Evolutionary conservation across 2,329 filamentous ascomycete genomes (phyloP).

Genomic region (Trichoderma atroviride): DNA sequence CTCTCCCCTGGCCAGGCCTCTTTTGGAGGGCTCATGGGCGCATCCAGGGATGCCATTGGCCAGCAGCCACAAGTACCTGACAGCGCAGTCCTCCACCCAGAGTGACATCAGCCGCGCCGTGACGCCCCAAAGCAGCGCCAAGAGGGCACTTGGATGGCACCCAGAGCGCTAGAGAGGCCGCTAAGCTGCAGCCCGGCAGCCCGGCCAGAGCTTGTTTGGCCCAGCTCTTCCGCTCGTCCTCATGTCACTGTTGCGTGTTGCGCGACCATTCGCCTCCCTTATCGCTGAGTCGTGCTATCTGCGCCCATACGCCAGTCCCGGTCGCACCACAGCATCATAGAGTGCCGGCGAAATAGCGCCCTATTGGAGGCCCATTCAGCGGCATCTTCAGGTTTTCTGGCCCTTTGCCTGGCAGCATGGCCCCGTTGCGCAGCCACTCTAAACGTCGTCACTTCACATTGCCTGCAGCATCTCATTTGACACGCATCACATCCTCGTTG

Average conservation of each 20-base stretch:
- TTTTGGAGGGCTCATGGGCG: constrained; percentile 21
- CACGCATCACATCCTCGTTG: neutral
- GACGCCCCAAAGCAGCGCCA: neutral
- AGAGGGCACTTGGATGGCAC: neutral
- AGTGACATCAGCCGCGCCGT: constrained; percentile 13
- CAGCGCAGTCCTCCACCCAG: constrained; percentile 4
- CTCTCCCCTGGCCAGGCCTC: constrained; percentile 3
- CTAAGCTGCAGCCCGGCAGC: neutral
- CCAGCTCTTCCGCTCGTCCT: constrained; percentile 15
- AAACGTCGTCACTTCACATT: neutral
- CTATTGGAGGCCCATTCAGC: neutral
- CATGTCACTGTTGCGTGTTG: constrained; percentile 23
- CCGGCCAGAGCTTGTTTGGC: constrained; percentile 19
- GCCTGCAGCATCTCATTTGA: neutral
- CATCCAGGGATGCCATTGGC: constrained; percentile 6
- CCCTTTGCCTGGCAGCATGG: neutral
- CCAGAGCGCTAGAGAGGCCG: neutral
- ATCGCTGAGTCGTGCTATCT: neutral
- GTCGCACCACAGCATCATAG: neutral
- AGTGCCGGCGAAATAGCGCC: neutral
- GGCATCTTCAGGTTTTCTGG: neutral
- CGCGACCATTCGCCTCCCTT: constrained; percentile 24
- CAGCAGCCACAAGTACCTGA: constrained; percentile 12
- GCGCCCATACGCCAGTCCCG: neutral
- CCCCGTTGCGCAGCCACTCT: neutral